These are phyloP conservation scores for Cyclotella baltica DNA, from an alignment of 108 stramenopile genomes.

Conservation along the genomic window DNA sequence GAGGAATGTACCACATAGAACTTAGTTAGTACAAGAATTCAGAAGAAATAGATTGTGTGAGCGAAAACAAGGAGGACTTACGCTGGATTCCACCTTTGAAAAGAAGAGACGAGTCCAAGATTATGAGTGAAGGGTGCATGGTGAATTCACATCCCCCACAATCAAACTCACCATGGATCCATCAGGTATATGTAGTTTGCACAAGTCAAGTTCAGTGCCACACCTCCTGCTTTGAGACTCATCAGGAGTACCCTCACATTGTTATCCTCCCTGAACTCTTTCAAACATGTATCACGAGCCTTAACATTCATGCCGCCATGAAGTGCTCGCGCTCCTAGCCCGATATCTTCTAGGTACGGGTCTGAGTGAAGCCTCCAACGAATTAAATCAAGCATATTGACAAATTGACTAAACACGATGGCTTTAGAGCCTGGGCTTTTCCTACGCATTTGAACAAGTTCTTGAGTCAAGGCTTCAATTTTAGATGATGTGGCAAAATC, in stretches of 20 bases:
- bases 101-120: neutral
- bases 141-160: too few species aligned
- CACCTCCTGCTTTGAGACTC: conserved; percentile 96
- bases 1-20: conserved; percentile 70
- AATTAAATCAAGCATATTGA: conserved; percentile 96
- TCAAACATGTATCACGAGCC: conserved; percentile 81
- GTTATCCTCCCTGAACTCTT: conserved; percentile 87
- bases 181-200: conserved; percentile 94
- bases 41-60: too few species aligned
- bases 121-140: neutral
- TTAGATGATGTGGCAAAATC: conserved; percentile 97
- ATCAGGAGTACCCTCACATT: conserved; percentile 92
- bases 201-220: conserved; percentile 94
- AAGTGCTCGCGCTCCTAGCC: conserved; percentile 79
- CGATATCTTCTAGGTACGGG: conserved; percentile 79
- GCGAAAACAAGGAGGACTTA: neutral
- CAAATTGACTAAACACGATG: conserved; percentile 98
- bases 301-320: conserved; percentile 96
- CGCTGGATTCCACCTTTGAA: conserved; percentile 59
- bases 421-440: conserved; percentile 95
- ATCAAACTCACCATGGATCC: conserved; percentile 97
- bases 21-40: neutral
- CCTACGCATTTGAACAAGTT: conserved; percentile 87
- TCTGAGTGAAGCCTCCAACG: conserved; percentile 93
- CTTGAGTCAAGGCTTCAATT: conserved; percentile 95